Evolutionary conservation across 2,329 filamentous ascomycete species (phyloP).

Genomic region (Cercospora brassicicola): DNA sequence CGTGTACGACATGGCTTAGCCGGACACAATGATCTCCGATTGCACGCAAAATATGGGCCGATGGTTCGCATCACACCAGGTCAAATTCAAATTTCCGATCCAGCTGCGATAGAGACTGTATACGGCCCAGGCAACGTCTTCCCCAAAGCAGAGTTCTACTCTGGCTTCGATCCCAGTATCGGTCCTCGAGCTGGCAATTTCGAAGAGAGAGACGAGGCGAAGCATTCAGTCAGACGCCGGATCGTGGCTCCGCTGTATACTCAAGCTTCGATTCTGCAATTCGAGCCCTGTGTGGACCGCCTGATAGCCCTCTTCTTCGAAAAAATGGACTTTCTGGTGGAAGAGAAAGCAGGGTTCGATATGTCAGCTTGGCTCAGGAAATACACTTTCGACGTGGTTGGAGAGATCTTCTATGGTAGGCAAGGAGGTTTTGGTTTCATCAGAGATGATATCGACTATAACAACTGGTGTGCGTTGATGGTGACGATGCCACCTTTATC

Average conservation of each 20-base stretch:
- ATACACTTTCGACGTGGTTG: conserved; percentile 19
- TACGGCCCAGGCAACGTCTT: conserved; percentile 33
- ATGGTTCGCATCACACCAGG: conserved; percentile 51
- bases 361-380: conserved; percentile 16
- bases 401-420: conserved; percentile 18
- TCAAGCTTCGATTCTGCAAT: conserved; percentile 10
- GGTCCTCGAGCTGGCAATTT: conserved; percentile 11
- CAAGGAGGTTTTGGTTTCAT: conserved; percentile 17
- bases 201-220: conserved; percentile 9
- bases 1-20: conserved; percentile 3
- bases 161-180: conserved; percentile 11
- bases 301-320: conserved; percentile 14
- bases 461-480: conserved; percentile 14
- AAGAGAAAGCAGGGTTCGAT: conserved; percentile 2
- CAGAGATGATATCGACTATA: conserved; percentile 19
- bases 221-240: conserved; percentile 8
- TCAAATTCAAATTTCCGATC: conserved; percentile 48
- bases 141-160: conserved; percentile 25
- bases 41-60: conserved; percentile 45
- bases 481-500: conserved; percentile 14
- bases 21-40: conserved; percentile 6
- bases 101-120: conserved; percentile 46
- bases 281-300: conserved; percentile 15
- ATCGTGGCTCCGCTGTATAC: conserved; percentile 16
- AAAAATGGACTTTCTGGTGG: conserved; percentile 3